phyloP scores from a whole-genome alignment of 2,329 filamentous ascomycete genomes.

The Cladosporium sp. region DNA sequence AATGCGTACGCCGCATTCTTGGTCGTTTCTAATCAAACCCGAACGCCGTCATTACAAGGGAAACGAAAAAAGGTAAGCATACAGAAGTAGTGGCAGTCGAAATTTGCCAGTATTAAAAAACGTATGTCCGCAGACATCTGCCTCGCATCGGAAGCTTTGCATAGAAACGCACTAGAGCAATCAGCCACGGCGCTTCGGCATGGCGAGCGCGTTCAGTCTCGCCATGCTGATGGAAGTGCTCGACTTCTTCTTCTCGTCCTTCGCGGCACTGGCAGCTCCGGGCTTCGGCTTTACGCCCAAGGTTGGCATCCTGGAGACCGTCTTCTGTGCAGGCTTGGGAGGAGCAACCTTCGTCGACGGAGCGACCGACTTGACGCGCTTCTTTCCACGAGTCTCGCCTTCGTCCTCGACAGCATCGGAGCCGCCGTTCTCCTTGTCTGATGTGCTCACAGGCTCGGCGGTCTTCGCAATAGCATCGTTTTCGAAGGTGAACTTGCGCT shows the following conservation, averaged over 20 bases:
- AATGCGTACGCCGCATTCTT: background rate
- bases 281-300: constrained; percentile 39
- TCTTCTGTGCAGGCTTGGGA: constrained; percentile 26
- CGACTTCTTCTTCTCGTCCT: constrained; percentile 25
- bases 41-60: constrained; percentile 12
- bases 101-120: background rate
- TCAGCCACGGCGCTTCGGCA: constrained; percentile 35
- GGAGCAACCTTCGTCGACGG: constrained; percentile 21
- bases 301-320: constrained; percentile 28
- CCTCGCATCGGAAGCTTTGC: background rate
- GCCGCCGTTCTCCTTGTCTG: constrained; percentile 49
- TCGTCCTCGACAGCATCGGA: constrained; percentile 36
- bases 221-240: constrained; percentile 35
- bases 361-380: constrained; percentile 31
- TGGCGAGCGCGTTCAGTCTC: constrained; percentile 36
- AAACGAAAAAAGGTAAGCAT: background rate
- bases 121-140: background rate
- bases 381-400: constrained; percentile 31
- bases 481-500: constrained; percentile 48
- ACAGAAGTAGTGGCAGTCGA: background rate
- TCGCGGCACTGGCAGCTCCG: background rate
- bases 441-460: constrained; percentile 26
- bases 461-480: constrained; percentile 35
- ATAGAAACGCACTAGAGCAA: background rate
- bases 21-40: background rate